Conservation (phyloP, 2,329 filamentous ascomycete species). For the Neonectria magnoliae region DNA sequence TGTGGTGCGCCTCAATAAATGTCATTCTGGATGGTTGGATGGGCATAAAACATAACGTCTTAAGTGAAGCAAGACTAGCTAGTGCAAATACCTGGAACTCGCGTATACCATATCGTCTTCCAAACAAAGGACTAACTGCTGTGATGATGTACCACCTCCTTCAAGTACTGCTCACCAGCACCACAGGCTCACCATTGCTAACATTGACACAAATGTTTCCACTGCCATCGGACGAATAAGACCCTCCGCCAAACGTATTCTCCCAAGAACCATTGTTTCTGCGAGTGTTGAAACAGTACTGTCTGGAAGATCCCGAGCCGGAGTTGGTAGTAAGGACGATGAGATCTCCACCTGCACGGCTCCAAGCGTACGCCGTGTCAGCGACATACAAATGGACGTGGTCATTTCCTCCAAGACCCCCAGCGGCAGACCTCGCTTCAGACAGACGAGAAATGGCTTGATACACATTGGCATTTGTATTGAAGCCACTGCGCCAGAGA, state of each 20-base stretch:
- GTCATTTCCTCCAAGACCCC: not conserved
- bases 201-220: not conserved
- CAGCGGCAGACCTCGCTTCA: not conserved
- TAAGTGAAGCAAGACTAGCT: no score
- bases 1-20: no score
- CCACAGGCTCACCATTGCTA: not conserved
- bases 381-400: not conserved
- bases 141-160: not conserved
- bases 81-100: no score
- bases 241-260: not conserved
- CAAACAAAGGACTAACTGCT: no score
- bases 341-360: not conserved
- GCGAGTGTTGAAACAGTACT: not conserved
- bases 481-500: slow-evolving; percentile 65
- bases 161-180: not conserved
- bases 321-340: not conserved
- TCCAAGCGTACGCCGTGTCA: not conserved
- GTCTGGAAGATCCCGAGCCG: not conserved
- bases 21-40: no score
- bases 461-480: not conserved
- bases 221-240: not conserved
- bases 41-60: no score
- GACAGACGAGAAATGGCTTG: not conserved
- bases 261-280: not conserved
- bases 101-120: no score